A percentile compares a stretch with the other conserved stretches of the same genome.
Conservation (phyloP, 768 basidiomycete species). For the Panaeolus papilionaceus region DNA sequence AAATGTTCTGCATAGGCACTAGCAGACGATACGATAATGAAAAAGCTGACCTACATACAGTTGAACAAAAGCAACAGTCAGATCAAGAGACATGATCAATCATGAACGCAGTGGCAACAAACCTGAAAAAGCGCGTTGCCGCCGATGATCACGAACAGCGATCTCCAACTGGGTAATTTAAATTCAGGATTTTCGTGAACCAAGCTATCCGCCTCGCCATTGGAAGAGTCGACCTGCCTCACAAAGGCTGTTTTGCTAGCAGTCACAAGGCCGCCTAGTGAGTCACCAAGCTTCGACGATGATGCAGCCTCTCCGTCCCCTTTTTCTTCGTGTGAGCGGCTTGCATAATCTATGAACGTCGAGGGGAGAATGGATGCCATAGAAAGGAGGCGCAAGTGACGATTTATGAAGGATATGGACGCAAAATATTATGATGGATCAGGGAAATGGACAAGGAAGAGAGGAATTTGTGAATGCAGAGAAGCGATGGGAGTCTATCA, state of each 20-base stretch:
- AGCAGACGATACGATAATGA: conserved; percentile 72
- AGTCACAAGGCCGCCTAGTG: conserved; percentile 22
- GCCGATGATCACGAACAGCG: conserved; percentile 34
- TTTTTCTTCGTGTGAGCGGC: conserved; percentile 10
- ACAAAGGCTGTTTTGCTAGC: conserved; percentile 22
- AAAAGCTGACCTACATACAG: conserved; percentile 62
- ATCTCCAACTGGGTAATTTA: conserved; percentile 34
- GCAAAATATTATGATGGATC: too few species aligned
- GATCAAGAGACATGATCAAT: neutral
- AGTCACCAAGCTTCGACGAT: conserved; percentile 23
- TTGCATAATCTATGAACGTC: conserved; percentile 27
- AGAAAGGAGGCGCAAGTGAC: neutral
- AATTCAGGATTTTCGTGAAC: conserved; percentile 29
- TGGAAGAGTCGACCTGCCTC: conserved; percentile 22
- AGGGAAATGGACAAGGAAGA: too few species aligned
- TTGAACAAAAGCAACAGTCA: neutral
- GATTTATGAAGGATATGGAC: too few species aligned
- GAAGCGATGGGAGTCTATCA: too few species aligned
- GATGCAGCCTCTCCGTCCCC: conserved; percentile 19
- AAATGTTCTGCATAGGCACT: conserved; percentile 66
- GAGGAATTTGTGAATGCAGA: too few species aligned
- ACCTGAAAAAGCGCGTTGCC: conserved; percentile 39
- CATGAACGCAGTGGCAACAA: neutral
- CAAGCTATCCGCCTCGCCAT: conserved; percentile 16
- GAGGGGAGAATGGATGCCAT: conserved; percentile 29